Evolutionary conservation across 2,329 filamentous ascomycete species (phyloP).

Genomic region (Colletotrichum orbiculare): DNA sequence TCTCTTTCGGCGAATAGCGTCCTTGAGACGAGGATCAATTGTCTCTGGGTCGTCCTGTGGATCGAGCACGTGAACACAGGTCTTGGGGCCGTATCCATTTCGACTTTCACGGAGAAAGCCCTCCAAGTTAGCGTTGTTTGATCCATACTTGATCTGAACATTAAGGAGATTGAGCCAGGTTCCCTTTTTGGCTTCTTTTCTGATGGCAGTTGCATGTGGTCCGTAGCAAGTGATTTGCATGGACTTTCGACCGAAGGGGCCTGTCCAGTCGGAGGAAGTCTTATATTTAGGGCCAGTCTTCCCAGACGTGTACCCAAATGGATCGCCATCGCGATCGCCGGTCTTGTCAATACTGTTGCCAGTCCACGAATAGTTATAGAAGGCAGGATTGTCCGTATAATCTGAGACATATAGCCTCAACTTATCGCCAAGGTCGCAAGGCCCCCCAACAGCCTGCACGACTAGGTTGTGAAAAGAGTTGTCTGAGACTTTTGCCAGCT

Average conservation of each 20-base stretch:
- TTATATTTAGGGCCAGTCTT: conserved; percentile 37
- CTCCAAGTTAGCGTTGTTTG: conserved; percentile 69
- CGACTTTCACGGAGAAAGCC: conserved; percentile 76
- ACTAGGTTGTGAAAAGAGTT: conserved; percentile 74
- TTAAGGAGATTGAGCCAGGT: conserved; percentile 77
- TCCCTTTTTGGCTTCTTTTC: conserved; percentile 64
- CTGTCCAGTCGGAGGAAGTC: conserved; percentile 65
- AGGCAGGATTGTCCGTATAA: conserved; percentile 77
- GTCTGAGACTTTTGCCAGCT: conserved; percentile 71
- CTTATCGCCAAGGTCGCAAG: conserved; percentile 55
- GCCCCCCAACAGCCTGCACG: conserved; percentile 73
- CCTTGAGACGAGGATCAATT: conserved; percentile 61
- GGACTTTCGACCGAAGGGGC: conserved; percentile 78
- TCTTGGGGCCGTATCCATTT: conserved; percentile 51
- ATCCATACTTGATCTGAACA: conserved; percentile 73
- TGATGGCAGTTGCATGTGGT: conserved; percentile 71
- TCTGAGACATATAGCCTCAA: conserved; percentile 81
- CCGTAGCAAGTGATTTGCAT: conserved; percentile 79
- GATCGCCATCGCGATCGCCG: conserved; percentile 59
- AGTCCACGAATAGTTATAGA: conserved; percentile 63
- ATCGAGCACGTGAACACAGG: conserved; percentile 69
- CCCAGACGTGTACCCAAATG: conserved; percentile 62
- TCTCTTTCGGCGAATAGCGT: conserved; percentile 71
- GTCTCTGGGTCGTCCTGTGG: conserved; percentile 50
- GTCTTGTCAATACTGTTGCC: conserved; percentile 42